Evolutionary conservation across 163 green algal genomes (phyloP), one percentile per base, ranked within the genome.

Genomic region (Scenedesmus sp.): DNA sequence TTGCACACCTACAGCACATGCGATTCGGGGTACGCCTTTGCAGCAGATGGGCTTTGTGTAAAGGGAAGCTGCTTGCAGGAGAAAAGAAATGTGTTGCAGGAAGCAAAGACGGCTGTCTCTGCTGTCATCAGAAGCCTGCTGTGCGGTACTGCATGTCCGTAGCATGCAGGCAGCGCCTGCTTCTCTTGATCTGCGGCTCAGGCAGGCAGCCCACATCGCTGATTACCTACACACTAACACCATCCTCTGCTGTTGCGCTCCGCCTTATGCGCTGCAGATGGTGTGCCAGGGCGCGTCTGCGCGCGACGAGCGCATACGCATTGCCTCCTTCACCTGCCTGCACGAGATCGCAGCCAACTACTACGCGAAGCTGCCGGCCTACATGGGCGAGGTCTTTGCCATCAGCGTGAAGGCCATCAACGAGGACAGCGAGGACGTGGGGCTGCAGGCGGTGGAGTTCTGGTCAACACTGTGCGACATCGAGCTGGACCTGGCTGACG

Each of bases 371-470:
- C 93, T 99, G 91, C 95, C 95, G 16, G 85, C 96, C 0, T 99
- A 99, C 97, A 99, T 99, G 95, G 92, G 91, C 26, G 96, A 98
- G 87, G 96, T 99, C 84, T 99, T 98, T 94, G 94, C 95, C 83
- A 96, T 99, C 46, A 98, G 96, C 0, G 95, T 97, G 34, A 98
- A 98, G 86, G 96, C 97, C 9, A 97, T 98, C 77, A 95, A 96
- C 91, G 94, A 98, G 54, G 97, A 99, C 88, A 93, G 98, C 74
- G 98, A 99, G 93, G 96, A 97, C 23, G 98, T 99, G 52, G 97
- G 96, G 10, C 93, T 95, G 73, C 97, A 99, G 96, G 98, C 98
- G n/a, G 96, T 99, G 8, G 98, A 99, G 96, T 98, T 99, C 67
- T 99, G 98, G 98, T 94, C 83, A 84, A 96, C 95, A 5, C 84